phyloP scores from a whole-genome alignment of 768 basidiomycete genomes.

The Lentinula boryana region DNA sequence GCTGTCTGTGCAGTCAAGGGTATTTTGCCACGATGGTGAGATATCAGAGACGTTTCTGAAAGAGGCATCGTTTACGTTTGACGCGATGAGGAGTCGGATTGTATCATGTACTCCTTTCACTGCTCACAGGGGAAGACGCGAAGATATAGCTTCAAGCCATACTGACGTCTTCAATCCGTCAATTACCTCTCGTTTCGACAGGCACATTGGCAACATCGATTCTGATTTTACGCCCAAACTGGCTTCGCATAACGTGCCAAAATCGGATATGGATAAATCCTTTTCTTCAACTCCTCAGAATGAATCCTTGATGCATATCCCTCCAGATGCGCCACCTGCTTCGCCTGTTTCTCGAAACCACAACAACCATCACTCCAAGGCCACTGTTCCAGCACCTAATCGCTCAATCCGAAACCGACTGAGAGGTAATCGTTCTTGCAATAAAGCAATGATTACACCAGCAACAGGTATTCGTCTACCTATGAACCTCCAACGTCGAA shows the following conservation, averaged over 20 bases:
- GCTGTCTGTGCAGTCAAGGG: neutral
- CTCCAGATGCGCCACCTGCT: neutral
- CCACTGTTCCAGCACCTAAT: too few relatives aligned
- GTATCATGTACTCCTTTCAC: neutral
- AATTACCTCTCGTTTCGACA: neutral
- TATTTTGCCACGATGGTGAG: neutral
- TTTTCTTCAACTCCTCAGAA: neutral
- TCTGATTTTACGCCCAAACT: neutral
- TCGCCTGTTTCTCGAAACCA: neutral
- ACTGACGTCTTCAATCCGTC: neutral
- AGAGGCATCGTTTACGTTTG: neutral
- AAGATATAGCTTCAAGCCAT: neutral
- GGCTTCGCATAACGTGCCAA: neutral
- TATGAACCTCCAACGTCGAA: neutral
- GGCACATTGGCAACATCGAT: neutral
- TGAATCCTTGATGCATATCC: neutral
- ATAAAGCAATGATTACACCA: too few relatives aligned
- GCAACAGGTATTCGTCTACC: neutral
- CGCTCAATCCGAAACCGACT: too few relatives aligned
- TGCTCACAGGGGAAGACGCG: neutral
- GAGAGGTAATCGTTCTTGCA: neutral
- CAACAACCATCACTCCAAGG: too few relatives aligned
- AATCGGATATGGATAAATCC: neutral
- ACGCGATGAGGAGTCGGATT: neutral
- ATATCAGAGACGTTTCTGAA: neutral